These are phyloP conservation scores for Neonectria punicea DNA, from an alignment of 2,329 filamentous ascomycete species.

Conservation along the genomic window DNA sequence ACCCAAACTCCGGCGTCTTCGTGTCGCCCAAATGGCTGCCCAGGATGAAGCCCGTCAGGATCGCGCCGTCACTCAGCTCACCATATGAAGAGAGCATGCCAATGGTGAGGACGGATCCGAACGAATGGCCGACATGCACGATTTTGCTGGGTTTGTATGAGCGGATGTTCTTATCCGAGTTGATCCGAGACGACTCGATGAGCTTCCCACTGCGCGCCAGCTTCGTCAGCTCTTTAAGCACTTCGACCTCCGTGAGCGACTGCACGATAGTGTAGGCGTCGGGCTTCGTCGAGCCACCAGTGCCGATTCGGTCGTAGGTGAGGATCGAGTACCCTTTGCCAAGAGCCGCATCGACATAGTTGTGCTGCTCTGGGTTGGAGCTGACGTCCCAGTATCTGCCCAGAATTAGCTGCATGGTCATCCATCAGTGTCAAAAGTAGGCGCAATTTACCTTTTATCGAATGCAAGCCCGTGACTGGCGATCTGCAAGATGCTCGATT, in stretches of 20 bases:
- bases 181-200: background rate
- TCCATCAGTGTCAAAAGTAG: background rate
- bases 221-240: slow-evolving; percentile 50
- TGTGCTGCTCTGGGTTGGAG: slow-evolving; percentile 64
- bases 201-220: slow-evolving; percentile 46
- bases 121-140: slow-evolving; percentile 68
- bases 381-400: slow-evolving; percentile 65
- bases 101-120: slow-evolving; percentile 64
- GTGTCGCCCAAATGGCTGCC: slow-evolving; percentile 32
- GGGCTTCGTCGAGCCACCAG: slow-evolving; percentile 57
- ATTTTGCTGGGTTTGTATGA: slow-evolving; percentile 47
- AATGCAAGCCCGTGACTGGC: slow-evolving; percentile 49
- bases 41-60: slow-evolving; percentile 62
- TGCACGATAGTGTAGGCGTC: slow-evolving; percentile 54
- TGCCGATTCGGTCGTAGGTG: slow-evolving; percentile 65
- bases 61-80: slow-evolving; percentile 61
- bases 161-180: background rate
- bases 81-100: slow-evolving; percentile 60
- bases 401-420: background rate
- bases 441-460: background rate
- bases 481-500: slow-evolving; percentile 47
- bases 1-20: slow-evolving; percentile 21
- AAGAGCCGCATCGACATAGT: slow-evolving; percentile 63
- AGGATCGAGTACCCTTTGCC: slow-evolving; percentile 64
- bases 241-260: slow-evolving; percentile 50